Percentiles rank a stretch among this genome's conserved stretches.
Conservation (phyloP, 2,329 filamentous ascomycete species). For the Fusarium liriodendri region DNA sequence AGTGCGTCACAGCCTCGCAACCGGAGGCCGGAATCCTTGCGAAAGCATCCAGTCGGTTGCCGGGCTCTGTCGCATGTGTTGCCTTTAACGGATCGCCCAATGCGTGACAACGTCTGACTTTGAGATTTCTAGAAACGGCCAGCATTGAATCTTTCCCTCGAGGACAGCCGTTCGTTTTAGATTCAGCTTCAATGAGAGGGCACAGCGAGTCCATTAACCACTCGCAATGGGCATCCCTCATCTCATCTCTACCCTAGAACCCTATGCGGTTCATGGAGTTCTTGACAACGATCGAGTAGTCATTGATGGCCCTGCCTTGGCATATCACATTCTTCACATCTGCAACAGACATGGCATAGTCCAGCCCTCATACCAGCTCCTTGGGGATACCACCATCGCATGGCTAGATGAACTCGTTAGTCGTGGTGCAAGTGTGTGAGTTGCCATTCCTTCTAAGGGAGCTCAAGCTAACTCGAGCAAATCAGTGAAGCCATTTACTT, state of each 20-base stretch:
- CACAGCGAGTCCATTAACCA: not conserved
- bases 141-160: not conserved
- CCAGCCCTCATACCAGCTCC: slow-evolving; percentile 70
- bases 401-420: slow-evolving; percentile 72
- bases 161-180: not conserved
- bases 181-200: not conserved
- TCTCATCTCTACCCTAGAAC: slow-evolving; percentile 64
- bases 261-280: slow-evolving; percentile 58
- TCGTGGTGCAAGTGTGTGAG: slow-evolving; percentile 72
- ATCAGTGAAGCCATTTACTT: slow-evolving; percentile 76
- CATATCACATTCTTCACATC: slow-evolving; percentile 76
- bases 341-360: slow-evolving; percentile 63
- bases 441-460: not conserved
- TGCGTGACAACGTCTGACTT: not conserved
- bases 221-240: slow-evolving; percentile 69
- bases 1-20: slow-evolving; percentile 17
- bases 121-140: not conserved
- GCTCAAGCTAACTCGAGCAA: slow-evolving; percentile 2
- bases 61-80: not conserved
- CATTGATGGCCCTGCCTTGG: slow-evolving; percentile 84
- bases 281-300: slow-evolving; percentile 59
- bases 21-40: not conserved
- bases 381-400: slow-evolving; percentile 67
- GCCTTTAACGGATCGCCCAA: not conserved
- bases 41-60: not conserved